A percentile compares a stretch with the other conserved stretches of the same genome.
Evolutionary conservation across 768 basidiomycete species (phyloP).

Genomic region (Psilocybe azurescens): DNA sequence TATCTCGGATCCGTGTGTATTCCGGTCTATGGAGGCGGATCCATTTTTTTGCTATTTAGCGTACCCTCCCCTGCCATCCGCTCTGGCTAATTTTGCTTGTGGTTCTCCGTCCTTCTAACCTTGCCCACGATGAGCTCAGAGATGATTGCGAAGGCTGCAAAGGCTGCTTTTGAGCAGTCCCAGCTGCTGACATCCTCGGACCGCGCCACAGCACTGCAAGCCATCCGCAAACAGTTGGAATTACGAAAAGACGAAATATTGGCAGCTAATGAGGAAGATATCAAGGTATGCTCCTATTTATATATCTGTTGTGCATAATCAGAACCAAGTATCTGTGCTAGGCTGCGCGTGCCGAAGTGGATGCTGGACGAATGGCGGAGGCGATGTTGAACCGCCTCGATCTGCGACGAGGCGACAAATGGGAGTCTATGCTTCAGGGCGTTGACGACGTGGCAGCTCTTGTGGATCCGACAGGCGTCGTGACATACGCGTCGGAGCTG

Average conservation of each 20-base stretch:
- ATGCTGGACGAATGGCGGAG: conserved; percentile 81
- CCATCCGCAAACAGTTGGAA: conserved; percentile 72
- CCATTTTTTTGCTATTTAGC: conserved; percentile 3
- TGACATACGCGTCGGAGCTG: conserved; percentile 89
- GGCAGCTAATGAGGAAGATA: conserved; percentile 79
- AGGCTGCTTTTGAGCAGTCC: conserved; percentile 84
- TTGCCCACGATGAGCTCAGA: conserved; percentile 32
- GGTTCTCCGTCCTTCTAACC: background rate
- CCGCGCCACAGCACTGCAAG: conserved; percentile 72
- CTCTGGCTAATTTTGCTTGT: background rate
- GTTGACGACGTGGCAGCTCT: conserved; percentile 85
- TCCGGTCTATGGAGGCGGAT: conserved; percentile 12
- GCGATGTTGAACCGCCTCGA: conserved; percentile 89
- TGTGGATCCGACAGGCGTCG: conserved; percentile 84
- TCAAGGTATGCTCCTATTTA: conserved; percentile 55
- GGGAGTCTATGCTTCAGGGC: conserved; percentile 93
- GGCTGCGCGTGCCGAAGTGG: conserved; percentile 81
- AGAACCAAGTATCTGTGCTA: conserved; percentile 30
- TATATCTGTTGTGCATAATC: background rate
- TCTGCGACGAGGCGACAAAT: conserved; percentile 81
- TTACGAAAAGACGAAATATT: conserved; percentile 71
- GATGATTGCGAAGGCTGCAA: conserved; percentile 78
- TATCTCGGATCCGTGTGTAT: conserved; percentile 24
- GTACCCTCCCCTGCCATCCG: background rate
- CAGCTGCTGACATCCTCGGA: conserved; percentile 77